These are phyloP conservation scores for Nakazawaea peltata DNA, from an alignment of 805 yeast species.

Conservation along the genomic window DNA sequence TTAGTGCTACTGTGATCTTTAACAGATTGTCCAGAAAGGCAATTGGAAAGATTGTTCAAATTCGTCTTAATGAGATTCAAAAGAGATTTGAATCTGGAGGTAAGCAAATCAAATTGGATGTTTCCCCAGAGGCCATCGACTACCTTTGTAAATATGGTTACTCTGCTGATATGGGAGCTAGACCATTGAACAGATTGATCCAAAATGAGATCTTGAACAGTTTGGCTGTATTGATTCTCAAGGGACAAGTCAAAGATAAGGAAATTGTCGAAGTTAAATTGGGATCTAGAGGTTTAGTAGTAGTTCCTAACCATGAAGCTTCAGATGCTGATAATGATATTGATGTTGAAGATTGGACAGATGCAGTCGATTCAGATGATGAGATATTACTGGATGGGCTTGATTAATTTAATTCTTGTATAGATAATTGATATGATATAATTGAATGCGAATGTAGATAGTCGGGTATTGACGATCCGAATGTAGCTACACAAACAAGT, in stretches of 20 bases:
- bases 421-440: too few species aligned
- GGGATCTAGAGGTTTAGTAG: conserved; percentile 60
- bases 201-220: conserved; percentile 82
- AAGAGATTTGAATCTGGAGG: conserved; percentile 79
- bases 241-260: conserved; percentile 82
- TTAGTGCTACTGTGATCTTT: conserved; percentile 87
- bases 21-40: conserved; percentile 89
- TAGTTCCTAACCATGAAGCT: conserved; percentile 77
- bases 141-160: conserved; percentile 83
- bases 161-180: conserved; percentile 90
- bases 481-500: too few species aligned
- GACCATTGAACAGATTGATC: conserved; percentile 90
- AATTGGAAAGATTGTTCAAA: conserved; percentile 82
- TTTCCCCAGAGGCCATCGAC: conserved; percentile 71
- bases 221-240: conserved; percentile 81
- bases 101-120: conserved; percentile 62
- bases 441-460: too few species aligned
- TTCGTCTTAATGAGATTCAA: conserved; percentile 80
- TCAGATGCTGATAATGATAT: conserved; percentile 44
- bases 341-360: conserved; percentile 53
- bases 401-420: too few species aligned
- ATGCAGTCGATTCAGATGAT: conserved; percentile 55
- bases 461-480: too few species aligned
- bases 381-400: conserved; percentile 13
- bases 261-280: conserved; percentile 66